A percentile compares a stretch with the other conserved stretches of the same genome.
Conservation (phyloP, 2,329 filamentous ascomycete species). For the Alternaria postmessia region DNA sequence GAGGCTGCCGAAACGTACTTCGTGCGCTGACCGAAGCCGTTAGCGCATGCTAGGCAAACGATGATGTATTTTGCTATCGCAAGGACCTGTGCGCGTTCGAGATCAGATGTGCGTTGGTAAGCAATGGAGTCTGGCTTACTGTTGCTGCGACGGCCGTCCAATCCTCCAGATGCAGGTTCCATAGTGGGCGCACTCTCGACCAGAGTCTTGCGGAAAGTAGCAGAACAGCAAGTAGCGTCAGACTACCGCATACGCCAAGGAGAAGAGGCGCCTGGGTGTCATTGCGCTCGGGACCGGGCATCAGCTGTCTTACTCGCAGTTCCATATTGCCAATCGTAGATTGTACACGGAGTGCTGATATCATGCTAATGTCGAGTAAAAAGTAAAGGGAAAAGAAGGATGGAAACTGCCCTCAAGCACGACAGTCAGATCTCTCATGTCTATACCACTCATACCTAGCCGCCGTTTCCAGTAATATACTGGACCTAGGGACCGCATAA, state of each 20-base stretch:
- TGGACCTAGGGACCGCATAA: neutral
- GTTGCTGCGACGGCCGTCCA: slow-evolving; percentile 31
- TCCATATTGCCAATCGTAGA: neutral
- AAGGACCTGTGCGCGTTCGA: slow-evolving; percentile 22
- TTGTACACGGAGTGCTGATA: neutral
- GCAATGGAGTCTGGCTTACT: slow-evolving; percentile 12
- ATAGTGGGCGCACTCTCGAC: slow-evolving; percentile 23
- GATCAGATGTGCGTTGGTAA: neutral
- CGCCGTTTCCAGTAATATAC: neutral
- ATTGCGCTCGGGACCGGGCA: slow-evolving; percentile 6
- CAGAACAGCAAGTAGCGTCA: slow-evolving; percentile 25
- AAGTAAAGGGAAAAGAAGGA: neutral
- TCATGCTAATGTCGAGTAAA: neutral
- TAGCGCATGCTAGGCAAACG: slow-evolving; percentile 23
- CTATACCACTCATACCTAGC: neutral
- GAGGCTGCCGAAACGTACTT: slow-evolving; percentile 27
- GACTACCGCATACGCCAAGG: slow-evolving; percentile 27
- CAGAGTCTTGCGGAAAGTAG: slow-evolving; percentile 32
- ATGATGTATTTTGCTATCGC: slow-evolving; percentile 30
- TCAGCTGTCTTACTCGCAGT: neutral
- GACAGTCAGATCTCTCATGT: neutral
- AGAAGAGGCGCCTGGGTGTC: slow-evolving; percentile 33
- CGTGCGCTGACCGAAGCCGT: slow-evolving; percentile 35
- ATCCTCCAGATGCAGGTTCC: slow-evolving; percentile 29
- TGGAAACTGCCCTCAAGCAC: neutral